phyloP scores from a whole-genome alignment of 345 rosid genomes.

The Hevea brasiliensis region DNA sequence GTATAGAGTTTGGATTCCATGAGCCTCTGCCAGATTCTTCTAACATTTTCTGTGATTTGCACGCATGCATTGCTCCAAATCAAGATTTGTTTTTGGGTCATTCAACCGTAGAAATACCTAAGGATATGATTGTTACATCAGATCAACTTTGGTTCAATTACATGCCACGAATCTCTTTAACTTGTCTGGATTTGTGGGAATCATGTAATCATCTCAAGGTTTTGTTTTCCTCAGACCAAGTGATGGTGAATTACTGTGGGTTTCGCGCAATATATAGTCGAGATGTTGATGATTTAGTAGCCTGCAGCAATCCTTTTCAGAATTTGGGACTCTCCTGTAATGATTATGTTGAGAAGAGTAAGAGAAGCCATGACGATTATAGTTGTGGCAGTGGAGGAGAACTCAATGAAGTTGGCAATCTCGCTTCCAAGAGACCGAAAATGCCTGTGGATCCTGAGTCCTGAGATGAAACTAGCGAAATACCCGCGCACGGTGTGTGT shows the following conservation, averaged over 20 bases:
- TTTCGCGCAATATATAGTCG: neutral
- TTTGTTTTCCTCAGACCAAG: neutral
- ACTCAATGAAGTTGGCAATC: neutral
- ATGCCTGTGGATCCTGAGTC: neutral
- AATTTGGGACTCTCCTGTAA: neutral
- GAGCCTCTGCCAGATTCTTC: neutral
- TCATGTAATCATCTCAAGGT: neutral
- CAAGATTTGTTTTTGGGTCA: constrained; percentile 6
- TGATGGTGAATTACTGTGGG: neutral
- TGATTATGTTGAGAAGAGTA: neutral
- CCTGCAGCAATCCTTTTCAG: neutral
- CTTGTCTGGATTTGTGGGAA: constrained; percentile 2
- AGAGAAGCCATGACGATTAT: neutral
- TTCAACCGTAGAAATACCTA: neutral
- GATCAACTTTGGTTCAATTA: constrained; percentile 15
- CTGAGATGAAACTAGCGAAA: too few species aligned
- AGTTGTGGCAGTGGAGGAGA: neutral
- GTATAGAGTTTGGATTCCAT: neutral
- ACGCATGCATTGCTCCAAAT: neutral
- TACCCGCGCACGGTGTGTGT: too few species aligned
- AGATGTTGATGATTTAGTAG: neutral
- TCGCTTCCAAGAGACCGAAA: neutral
- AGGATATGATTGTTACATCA: neutral
- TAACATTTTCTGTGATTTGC: neutral
- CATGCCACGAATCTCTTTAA: constrained; percentile 5